phyloP scores from a whole-genome alignment of 2,329 filamentous ascomycete species.

The Penicillium sp. region DNA sequence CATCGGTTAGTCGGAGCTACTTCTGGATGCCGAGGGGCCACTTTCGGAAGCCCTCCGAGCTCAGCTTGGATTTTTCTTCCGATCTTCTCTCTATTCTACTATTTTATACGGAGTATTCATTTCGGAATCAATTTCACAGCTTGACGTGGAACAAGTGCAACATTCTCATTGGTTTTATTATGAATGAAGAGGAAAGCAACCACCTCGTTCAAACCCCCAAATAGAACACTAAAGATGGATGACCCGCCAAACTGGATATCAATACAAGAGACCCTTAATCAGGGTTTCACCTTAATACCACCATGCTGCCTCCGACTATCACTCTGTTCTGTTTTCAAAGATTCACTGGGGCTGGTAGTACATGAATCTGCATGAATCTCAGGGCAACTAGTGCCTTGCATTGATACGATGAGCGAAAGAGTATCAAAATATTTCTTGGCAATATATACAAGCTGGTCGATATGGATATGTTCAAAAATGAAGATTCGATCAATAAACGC shows the following conservation, averaged over 20 bases:
- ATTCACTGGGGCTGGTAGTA: background rate
- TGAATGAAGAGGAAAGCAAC: background rate
- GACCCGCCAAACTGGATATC: background rate
- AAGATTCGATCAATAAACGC: background rate
- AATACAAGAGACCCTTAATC: background rate
- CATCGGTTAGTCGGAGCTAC: slow-evolving; percentile 8
- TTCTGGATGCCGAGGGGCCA: slow-evolving; percentile 12
- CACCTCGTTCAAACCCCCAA: background rate
- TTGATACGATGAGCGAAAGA: background rate
- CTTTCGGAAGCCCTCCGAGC: background rate
- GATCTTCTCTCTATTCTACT: slow-evolving; percentile 19
- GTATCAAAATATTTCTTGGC: background rate
- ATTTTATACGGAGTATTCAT: background rate
- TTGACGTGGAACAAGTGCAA: background rate
- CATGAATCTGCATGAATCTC: background rate
- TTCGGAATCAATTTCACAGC: background rate
- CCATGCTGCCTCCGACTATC: background rate
- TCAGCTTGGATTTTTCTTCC: slow-evolving; percentile 19
- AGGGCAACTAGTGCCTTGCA: background rate
- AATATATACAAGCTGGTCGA: background rate
- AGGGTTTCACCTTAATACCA: background rate
- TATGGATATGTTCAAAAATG: background rate
- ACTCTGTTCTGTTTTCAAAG: background rate
- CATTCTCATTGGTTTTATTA: background rate
- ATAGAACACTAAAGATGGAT: background rate